A percentile compares a stretch with the other conserved stretches of the same genome.
Conservation (phyloP, 164 flowering plant species). For the Piper betle region DNA sequence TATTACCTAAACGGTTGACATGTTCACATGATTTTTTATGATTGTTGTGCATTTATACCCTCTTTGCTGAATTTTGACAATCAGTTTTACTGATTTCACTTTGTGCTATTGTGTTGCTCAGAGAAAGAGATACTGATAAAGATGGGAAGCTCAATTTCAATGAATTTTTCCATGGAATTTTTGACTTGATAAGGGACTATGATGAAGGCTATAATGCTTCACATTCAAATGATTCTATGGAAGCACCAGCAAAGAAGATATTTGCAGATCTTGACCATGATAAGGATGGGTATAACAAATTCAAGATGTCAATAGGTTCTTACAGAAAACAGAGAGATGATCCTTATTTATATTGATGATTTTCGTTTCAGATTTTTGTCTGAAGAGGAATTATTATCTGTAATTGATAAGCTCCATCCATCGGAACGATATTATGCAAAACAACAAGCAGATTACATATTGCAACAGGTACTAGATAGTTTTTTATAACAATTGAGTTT, state of each 20-base stretch:
- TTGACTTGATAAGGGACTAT: constrained; percentile 79
- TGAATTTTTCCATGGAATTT: constrained; percentile 94
- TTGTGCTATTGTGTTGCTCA: constrained; percentile 7
- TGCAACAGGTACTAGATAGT: constrained; percentile 50
- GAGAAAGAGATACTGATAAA: constrained; percentile 88
- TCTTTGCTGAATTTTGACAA: too few relatives aligned
- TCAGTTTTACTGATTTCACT: background rate
- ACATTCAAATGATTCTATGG: constrained; percentile 40
- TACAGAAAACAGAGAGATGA: background rate
- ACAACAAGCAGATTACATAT: constrained; percentile 86
- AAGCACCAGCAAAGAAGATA: constrained; percentile 58
- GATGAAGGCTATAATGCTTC: constrained; percentile 55
- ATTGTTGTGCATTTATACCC: too few relatives aligned
- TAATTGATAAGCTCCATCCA: constrained; percentile 86
- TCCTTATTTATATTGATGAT: background rate
- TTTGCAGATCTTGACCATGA: constrained; percentile 78
- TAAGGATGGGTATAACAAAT: constrained; percentile 56
- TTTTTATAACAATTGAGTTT: too few relatives aligned
- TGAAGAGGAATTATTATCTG: constrained; percentile 52
- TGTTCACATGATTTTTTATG: too few relatives aligned
- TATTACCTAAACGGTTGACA: too few relatives aligned
- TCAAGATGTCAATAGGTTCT: background rate
- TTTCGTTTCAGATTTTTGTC: constrained; percentile 41
- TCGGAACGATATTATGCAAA: constrained; percentile 90
- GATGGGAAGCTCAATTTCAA: constrained; percentile 84